Percentiles rank a stretch among this genome's conserved stretches.
These are phyloP conservation scores for Cymbopogon citratus DNA, from an alignment of 176 grass and related monocot species.

Conservation along the genomic window DNA sequence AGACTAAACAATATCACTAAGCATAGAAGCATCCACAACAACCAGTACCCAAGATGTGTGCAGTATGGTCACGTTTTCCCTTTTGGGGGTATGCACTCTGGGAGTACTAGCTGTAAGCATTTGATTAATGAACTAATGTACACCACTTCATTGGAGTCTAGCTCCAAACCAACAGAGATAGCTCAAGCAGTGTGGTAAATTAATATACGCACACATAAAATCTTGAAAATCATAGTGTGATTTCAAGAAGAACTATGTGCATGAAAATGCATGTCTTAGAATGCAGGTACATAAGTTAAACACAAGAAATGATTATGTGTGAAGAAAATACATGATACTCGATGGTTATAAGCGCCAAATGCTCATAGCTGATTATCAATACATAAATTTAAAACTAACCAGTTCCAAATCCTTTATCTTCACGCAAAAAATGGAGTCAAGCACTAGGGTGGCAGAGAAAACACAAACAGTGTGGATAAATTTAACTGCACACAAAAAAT, in stretches of 20 bases:
- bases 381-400: not conserved
- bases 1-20: not conserved
- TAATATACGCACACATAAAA: constrained; percentile 47
- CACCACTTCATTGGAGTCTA: constrained; percentile 49
- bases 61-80: not conserved
- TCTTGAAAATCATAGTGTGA: constrained; percentile 32
- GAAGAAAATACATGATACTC: not conserved
- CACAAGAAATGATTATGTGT: not conserved
- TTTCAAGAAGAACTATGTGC: constrained; percentile 50
- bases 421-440: no score
- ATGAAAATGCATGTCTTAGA: constrained; percentile 2
- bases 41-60: not conserved
- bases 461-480: constrained; percentile 47
- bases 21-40: not conserved
- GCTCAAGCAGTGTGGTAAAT: constrained; percentile 59
- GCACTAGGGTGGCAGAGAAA: constrained; percentile 39
- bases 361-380: not conserved
- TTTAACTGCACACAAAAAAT: constrained; percentile 40
- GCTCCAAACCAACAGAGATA: constrained; percentile 31
- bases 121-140: constrained; percentile 15
- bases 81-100: not conserved
- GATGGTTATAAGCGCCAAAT: not conserved
- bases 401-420: not conserved
- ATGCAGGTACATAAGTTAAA: not conserved
- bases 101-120: not conserved